Conservation (phyloP, 371 early-diverging fungal species). For the Umbelopsis sp. region DNA sequence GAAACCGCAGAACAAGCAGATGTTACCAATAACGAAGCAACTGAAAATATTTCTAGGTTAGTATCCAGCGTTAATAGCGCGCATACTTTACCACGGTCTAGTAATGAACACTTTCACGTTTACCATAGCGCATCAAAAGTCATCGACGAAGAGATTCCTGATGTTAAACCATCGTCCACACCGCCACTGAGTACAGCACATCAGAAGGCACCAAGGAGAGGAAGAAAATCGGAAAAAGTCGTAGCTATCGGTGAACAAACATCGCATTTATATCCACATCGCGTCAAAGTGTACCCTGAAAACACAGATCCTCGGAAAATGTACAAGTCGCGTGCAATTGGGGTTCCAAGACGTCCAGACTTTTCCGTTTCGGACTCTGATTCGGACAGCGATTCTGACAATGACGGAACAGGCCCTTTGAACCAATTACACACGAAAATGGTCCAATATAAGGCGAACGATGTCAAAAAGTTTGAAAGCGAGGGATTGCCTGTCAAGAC, state of each 20-base stretch:
- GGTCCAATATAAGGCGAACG: neutral
- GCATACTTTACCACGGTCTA: too few species aligned
- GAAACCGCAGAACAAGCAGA: too few species aligned
- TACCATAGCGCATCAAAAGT: neutral
- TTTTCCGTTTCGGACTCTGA: constrained; percentile 24
- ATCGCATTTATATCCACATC: neutral
- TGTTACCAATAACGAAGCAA: too few species aligned
- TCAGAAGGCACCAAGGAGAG: neutral
- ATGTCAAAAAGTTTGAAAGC: neutral
- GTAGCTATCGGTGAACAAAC: neutral
- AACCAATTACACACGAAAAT: neutral
- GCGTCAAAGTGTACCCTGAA: neutral
- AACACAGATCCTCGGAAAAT: neutral
- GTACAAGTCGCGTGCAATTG: neutral
- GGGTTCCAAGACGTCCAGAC: constrained; percentile 1
- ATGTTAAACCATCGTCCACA: too few species aligned
- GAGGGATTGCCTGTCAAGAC: neutral
- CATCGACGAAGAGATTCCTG: neutral
- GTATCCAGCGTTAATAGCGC: too few species aligned
- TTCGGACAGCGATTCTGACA: constrained; percentile 27
- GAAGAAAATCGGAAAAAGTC: too few species aligned
- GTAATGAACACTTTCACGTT: too few species aligned
- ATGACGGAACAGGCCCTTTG: neutral
- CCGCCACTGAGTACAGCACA: neutral
- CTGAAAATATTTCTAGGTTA: too few species aligned